These are phyloP conservation scores for Pisolithus microcarpus DNA, from an alignment of 768 basidiomycete species.

Conservation along the genomic window DNA sequence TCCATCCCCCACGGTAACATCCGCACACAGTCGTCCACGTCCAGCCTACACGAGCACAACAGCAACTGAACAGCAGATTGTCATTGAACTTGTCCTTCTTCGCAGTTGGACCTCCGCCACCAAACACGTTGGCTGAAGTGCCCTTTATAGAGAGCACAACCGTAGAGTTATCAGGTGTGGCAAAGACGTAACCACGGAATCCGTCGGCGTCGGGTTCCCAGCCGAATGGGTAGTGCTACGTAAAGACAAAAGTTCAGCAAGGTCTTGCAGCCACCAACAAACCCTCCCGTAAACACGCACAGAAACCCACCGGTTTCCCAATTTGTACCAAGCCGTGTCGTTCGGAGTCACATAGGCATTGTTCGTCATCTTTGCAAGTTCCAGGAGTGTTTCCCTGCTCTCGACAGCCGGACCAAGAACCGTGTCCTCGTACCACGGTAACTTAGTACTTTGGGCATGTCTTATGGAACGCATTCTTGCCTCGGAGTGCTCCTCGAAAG, in stretches of 20 bases:
- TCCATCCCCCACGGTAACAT: conserved; percentile 74
- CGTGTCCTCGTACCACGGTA: conserved; percentile 72
- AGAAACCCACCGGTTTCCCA: conserved; percentile 58
- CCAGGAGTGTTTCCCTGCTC: conserved; percentile 64
- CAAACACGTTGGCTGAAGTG: conserved; percentile 71
- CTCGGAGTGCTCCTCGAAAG: conserved; percentile 36
- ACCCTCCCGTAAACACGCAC: conserved; percentile 21
- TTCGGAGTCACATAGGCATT: conserved; percentile 75
- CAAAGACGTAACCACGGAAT: conserved; percentile 88
- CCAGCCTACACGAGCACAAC: conserved; percentile 89
- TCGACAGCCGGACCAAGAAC: conserved; percentile 70
- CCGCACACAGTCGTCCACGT: conserved; percentile 92
- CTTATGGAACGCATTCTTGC: conserved; percentile 40
- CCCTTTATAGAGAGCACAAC: conserved; percentile 90
- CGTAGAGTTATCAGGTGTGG: conserved; percentile 73
- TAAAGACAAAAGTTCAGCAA: background rate
- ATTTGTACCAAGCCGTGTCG: conserved; percentile 70
- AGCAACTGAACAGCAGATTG: conserved; percentile 88
- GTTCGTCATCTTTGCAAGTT: conserved; percentile 91
- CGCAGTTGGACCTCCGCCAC: conserved; percentile 74
- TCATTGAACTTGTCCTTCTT: conserved; percentile 93
- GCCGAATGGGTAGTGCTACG: conserved; percentile 61
- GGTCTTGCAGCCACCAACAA: too few relatives aligned
- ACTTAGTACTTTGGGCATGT: conserved; percentile 37
- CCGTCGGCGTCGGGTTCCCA: conserved; percentile 88